Evolutionary conservation across 345 rosid species (phyloP).

Genomic region (Arabidopsis thaliana): TAIR10.1 NC_003076.8:26575001-26575500

Average conservation of each 20-base stretch:
- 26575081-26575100: not conserved
- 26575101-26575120: slow-evolving; percentile 64
- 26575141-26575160: slow-evolving; percentile 88
- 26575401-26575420: slow-evolving; percentile 71
- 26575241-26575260: slow-evolving; percentile 74
- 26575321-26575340: slow-evolving; percentile 68
- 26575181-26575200: slow-evolving; percentile 55
- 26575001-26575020: slow-evolving; percentile 17
- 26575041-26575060: slow-evolving; percentile 4
- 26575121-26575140: slow-evolving; percentile 87
- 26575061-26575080: not conserved
- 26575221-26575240: slow-evolving; percentile 66
- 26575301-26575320: slow-evolving; percentile 82
- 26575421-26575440: slow-evolving; percentile 9
- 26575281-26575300: slow-evolving; percentile 76
- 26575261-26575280: slow-evolving; percentile 59
- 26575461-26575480: not conserved
- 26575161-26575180: slow-evolving; percentile 73
- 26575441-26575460: not conserved
- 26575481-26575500: slow-evolving; percentile 71
- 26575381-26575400: slow-evolving; percentile 68
- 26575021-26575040: slow-evolving; percentile 26
- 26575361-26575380: slow-evolving; percentile 88
- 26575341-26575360: slow-evolving; percentile 87
- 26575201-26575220: slow-evolving; percentile 58